These are phyloP conservation scores for Suillus luteus DNA, from an alignment of 768 basidiomycete species.

Conservation along the genomic window DNA sequence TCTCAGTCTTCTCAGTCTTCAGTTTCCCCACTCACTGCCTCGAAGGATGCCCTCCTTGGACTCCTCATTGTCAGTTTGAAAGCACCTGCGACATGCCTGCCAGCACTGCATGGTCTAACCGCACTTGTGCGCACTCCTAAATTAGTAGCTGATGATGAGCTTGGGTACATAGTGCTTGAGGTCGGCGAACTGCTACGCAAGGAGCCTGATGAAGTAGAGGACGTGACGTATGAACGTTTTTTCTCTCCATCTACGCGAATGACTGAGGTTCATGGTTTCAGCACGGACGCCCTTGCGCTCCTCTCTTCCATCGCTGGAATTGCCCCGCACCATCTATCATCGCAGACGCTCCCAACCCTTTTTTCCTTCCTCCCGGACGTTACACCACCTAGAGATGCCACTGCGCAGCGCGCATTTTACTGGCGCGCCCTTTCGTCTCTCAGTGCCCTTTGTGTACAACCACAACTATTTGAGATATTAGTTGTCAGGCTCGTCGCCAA, in stretches of 20 bases:
- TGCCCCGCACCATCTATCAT: constrained; percentile 66
- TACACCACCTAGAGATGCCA: constrained; percentile 57
- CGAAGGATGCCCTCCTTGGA: constrained; percentile 78
- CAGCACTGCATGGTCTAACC: constrained; percentile 67
- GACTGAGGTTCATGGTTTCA: constrained; percentile 29
- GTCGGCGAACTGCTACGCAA: constrained; percentile 64
- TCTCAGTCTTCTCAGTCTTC: constrained; percentile 20
- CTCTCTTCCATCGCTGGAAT: constrained; percentile 60
- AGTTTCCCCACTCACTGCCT: constrained; percentile 49
- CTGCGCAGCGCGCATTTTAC: constrained; percentile 57
- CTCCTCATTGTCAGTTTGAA: constrained; percentile 61
- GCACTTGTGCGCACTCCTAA: constrained; percentile 63
- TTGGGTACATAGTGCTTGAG: constrained; percentile 77
- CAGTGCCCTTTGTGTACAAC: constrained; percentile 68
- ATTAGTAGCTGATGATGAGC: constrained; percentile 71
- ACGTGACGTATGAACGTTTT: constrained; percentile 44
- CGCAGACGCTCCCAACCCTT: constrained; percentile 78
- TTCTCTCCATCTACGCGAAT: not conserved
- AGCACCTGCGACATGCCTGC: constrained; percentile 47
- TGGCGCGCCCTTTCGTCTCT: constrained; percentile 72
- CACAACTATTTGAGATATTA: constrained; percentile 82
- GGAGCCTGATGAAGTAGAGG: constrained; percentile 53
- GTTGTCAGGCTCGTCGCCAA: constrained; percentile 77
- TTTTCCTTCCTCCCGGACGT: constrained; percentile 73
- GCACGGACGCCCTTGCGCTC: constrained; percentile 60